These are phyloP conservation scores for Lecanosticta acicola DNA, from an alignment of 2,329 filamentous ascomycete species.

Conservation along the genomic window DNA sequence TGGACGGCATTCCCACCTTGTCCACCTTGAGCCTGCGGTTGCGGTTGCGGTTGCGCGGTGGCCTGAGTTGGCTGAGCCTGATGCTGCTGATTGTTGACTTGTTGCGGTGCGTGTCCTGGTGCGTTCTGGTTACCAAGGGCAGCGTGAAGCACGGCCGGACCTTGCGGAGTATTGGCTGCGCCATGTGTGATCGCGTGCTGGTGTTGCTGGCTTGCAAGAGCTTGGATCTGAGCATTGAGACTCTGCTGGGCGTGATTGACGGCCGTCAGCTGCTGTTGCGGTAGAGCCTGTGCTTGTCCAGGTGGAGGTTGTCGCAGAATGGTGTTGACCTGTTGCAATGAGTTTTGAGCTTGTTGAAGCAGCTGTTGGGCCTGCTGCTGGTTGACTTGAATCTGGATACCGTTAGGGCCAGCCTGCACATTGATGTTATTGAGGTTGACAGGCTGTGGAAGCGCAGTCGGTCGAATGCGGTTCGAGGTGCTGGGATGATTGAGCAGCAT, in stretches of 20 bases:
- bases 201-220: slow-evolving; percentile 12
- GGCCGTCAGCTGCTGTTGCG: slow-evolving; percentile 14
- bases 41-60: slow-evolving; percentile 25
- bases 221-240: slow-evolving; percentile 14
- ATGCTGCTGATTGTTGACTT: slow-evolving; percentile 1
- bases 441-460: slow-evolving; percentile 9
- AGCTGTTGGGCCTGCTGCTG: slow-evolving; percentile 13
- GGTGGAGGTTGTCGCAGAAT: slow-evolving; percentile 12
- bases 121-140: background rate
- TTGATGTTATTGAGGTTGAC: slow-evolving; percentile 11
- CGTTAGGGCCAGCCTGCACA: slow-evolving; percentile 5
- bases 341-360: slow-evolving; percentile 18
- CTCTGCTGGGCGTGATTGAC: slow-evolving; percentile 14
- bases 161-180: slow-evolving; percentile 2
- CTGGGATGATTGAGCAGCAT: slow-evolving; percentile 10
- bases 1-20: slow-evolving; percentile 9
- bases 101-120: slow-evolving; percentile 1
- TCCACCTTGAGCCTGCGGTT: slow-evolving; percentile 16
- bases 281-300: slow-evolving; percentile 5
- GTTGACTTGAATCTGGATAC: slow-evolving; percentile 3
- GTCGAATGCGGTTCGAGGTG: slow-evolving; percentile 1
- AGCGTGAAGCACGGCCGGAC: slow-evolving; percentile 2
- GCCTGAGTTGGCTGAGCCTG: slow-evolving; percentile 14
- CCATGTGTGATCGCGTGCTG: slow-evolving; percentile 9
- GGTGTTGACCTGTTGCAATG: slow-evolving; percentile 15